These are phyloP conservation scores for Rauvolfia tetraphylla DNA, from an alignment of 257 asterid genomes.

Conservation along the genomic window DNA sequence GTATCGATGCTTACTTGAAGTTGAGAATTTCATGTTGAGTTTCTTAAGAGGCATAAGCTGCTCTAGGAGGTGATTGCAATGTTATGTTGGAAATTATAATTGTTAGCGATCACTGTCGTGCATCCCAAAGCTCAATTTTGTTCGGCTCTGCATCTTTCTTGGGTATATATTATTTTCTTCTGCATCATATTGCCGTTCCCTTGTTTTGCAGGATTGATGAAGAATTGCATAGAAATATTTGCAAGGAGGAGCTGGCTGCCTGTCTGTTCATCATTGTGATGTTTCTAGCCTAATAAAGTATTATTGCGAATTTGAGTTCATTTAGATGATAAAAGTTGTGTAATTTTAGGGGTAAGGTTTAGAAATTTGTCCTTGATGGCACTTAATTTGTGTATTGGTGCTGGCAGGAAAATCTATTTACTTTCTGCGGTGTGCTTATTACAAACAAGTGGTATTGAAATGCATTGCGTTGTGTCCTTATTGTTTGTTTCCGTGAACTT, in stretches of 20 bases:
- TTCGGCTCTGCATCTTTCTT: not conserved
- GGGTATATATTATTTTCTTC: too few species aligned
- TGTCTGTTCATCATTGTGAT: not conserved
- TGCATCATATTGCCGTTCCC: not conserved
- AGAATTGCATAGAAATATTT: too few species aligned
- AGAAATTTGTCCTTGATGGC: not conserved
- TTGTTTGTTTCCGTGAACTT: too few species aligned
- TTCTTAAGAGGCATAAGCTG: not conserved
- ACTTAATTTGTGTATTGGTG: not conserved
- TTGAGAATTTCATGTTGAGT: not conserved
- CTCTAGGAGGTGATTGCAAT: not conserved
- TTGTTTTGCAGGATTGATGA: slow-evolving; percentile 22
- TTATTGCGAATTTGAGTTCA: not conserved
- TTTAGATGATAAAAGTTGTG: not conserved
- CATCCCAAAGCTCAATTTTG: not conserved
- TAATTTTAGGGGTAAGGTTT: slow-evolving; percentile 2
- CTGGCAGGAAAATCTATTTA: not conserved
- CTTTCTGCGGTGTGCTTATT: not conserved
- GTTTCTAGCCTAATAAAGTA: not conserved
- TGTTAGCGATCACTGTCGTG: not conserved
- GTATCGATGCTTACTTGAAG: not conserved
- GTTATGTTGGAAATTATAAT: not conserved
- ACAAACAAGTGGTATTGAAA: not conserved
- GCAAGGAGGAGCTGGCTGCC: not conserved
- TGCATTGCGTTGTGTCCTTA: not conserved